These are phyloP conservation scores for Mycoemilia scoparia DNA, from an alignment of 192 early-diverging fungal species.

Conservation along the genomic window DNA sequence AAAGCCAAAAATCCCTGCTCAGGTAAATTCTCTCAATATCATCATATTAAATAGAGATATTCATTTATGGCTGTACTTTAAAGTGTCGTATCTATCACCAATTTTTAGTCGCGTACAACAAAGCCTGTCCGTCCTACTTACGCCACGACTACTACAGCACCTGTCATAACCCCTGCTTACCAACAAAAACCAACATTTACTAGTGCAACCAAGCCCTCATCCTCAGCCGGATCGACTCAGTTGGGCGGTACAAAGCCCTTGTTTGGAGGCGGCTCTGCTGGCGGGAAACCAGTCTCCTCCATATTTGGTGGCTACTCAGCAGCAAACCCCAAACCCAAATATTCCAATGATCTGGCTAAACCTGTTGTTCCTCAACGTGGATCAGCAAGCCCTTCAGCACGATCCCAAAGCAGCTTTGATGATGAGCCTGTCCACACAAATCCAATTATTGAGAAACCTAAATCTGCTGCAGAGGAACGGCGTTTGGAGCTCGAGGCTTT, in stretches of 20 bases:
- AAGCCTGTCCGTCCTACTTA: slow-evolving; percentile 1
- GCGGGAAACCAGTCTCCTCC: slow-evolving; percentile 11
- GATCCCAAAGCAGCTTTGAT: too few relatives aligned
- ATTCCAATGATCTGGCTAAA: too few relatives aligned
- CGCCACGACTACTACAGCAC: background rate
- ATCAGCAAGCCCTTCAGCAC: too few relatives aligned
- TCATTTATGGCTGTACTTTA: slow-evolving; percentile 14
- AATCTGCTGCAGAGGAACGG: slow-evolving; percentile 24
- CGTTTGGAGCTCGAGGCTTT: slow-evolving; percentile 28
- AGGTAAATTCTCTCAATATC: too few relatives aligned
- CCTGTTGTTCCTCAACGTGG: too few relatives aligned
- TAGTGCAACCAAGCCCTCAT: too few relatives aligned
- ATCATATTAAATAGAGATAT: too few relatives aligned
- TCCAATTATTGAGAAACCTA: too few relatives aligned
- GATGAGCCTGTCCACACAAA: too few relatives aligned
- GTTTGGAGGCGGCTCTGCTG: slow-evolving; percentile 6
- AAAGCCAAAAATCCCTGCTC: too few relatives aligned
- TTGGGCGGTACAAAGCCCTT: slow-evolving; percentile 10
- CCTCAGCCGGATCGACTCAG: slow-evolving; percentile 1
- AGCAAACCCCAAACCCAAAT: too few relatives aligned
- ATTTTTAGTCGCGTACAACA: background rate
- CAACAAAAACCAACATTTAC: too few relatives aligned
- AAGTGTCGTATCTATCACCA: slow-evolving; percentile 10
- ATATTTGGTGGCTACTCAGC: slow-evolving; percentile 4
- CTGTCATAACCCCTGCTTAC: slow-evolving; percentile 2